Percentiles rank a stretch among this genome's conserved stretches.
These are phyloP conservation scores for Debaryomycetaceae sp. DNA, from an alignment of 1,139 yeast species.

Conservation along the genomic window DNA sequence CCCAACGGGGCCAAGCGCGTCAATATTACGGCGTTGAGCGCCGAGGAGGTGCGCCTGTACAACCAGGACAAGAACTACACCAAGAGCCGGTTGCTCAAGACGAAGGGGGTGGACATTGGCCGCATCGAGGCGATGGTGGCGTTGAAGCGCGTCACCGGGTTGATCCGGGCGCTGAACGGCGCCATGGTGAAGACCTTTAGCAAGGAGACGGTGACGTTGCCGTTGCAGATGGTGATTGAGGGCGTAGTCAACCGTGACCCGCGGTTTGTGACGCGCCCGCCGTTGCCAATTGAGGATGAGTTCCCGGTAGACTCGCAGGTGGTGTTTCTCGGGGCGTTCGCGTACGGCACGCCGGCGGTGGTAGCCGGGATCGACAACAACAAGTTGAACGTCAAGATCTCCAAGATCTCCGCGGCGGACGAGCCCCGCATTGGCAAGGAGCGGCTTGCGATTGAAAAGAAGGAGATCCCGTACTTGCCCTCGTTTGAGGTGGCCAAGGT, in stretches of 20 bases:
- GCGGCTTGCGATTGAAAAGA: slow-evolving; percentile 54
- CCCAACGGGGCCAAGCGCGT: slow-evolving; percentile 31
- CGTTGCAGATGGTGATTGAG: slow-evolving; percentile 77
- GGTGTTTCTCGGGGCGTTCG: slow-evolving; percentile 82
- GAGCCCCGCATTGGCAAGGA: slow-evolving; percentile 64
- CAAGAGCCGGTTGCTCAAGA: slow-evolving; percentile 35
- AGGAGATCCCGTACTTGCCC: slow-evolving; percentile 58
- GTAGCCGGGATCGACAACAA: slow-evolving; percentile 58
- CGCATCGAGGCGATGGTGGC: slow-evolving; percentile 56
- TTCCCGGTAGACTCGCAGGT: slow-evolving; percentile 72
- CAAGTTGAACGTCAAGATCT: slow-evolving; percentile 49
- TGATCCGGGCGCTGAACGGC: slow-evolving; percentile 66
- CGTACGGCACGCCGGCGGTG: slow-evolving; percentile 81
- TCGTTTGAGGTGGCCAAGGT: slow-evolving; percentile 62
- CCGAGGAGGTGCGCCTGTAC: slow-evolving; percentile 40
- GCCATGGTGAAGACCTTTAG: slow-evolving; percentile 70
- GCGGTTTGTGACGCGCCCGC: slow-evolving; percentile 68
- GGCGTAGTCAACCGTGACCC: slow-evolving; percentile 68
- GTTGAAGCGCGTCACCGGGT: slow-evolving; percentile 74
- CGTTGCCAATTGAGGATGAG: slow-evolving; percentile 76
- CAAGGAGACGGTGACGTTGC: slow-evolving; percentile 52
- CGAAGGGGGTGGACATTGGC: slow-evolving; percentile 58
- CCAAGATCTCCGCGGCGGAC: slow-evolving; percentile 44
- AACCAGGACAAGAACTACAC: slow-evolving; percentile 27
- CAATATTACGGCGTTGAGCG: slow-evolving; percentile 34